Evolutionary conservation across 1,139 yeast species (phyloP), one percentile per base, ranked within the genome.

Genomic region (Waltiozyma solani): DNA sequence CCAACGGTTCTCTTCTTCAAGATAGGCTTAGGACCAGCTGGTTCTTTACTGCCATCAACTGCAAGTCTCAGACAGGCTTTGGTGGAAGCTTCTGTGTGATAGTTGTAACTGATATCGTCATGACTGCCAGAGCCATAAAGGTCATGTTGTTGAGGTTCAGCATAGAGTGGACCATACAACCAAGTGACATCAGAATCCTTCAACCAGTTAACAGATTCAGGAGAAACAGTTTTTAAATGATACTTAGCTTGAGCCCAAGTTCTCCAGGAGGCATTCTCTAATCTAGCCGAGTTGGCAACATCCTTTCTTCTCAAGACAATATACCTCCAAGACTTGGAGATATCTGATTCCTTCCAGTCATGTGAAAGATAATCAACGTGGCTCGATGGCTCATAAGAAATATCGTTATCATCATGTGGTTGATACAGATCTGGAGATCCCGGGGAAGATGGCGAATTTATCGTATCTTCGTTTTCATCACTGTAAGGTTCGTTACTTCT

Each of bases 361-460:
- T 91, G 96, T 5, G 96, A 84, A 34, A 91, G 69, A 59, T 91
- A 91, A 63, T 91, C 98, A 14, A 91, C 98, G 55, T 89, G 96
- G 38, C 80, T 73, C 36, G 82, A 74, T 6, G 97, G 96, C 53
- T 84, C 94, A 47, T 75, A 74, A 39, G 73, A 73, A 30, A 89
- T 69, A 51, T 83, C 94, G 23, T 79, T 75, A 60, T 91, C 98
- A 60, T 91, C 98, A 52, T 83, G 87, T 14, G 86, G 84, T 25
- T 62, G 54, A 29, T 62, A 47, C 15, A 52, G 58, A 37, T 57
- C 63, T 11, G 62, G 59, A 5, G 63, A 54, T 25, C 59, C 65
- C 1, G 71, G 65, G 3, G 62, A 55, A 4, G 49, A 47, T 12
- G 48, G 45, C 3, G 51, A 44, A 8, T 31, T 24, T 10, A 38